A percentile compares a stretch with the other conserved stretches of the same genome.
These are phyloP conservation scores for Chenopodium album DNA, from an alignment of 148 eudicot genomes.

Conservation along the genomic window DNA sequence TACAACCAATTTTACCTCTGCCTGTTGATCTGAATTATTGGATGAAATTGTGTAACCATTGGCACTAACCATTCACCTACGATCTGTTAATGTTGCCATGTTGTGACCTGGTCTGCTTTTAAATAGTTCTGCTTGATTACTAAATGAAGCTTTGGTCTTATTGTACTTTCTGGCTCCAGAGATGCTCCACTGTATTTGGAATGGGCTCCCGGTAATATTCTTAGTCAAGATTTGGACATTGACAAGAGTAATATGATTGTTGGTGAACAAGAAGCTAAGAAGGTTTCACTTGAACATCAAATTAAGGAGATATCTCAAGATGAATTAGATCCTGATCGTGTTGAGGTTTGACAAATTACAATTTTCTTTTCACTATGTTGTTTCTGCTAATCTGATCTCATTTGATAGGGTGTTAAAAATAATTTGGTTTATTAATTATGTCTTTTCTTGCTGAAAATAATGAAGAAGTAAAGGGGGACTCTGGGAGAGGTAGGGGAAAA, in stretches of 20 bases:
- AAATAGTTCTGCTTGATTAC: background rate
- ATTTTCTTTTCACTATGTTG: background rate
- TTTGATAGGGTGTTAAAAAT: background rate
- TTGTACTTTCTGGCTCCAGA: conserved; percentile 36
- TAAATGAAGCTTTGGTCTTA: background rate
- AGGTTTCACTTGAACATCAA: conserved; percentile 54
- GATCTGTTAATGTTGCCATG: background rate
- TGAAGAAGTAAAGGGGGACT: too few relatives aligned
- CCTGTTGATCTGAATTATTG: background rate
- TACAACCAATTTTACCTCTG: background rate
- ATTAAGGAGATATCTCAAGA: conserved; percentile 48
- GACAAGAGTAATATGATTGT: conserved; percentile 29
- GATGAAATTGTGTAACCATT: background rate
- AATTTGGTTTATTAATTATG: background rate
- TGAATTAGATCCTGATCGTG: conserved; percentile 79
- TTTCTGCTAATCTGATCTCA: background rate
- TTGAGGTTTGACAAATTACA: conserved; percentile 62
- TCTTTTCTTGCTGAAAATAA: too few relatives aligned
- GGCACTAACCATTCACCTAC: background rate
- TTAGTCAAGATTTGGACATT: conserved; percentile 39
- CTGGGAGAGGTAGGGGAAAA: too few relatives aligned
- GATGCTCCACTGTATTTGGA: conserved; percentile 86
- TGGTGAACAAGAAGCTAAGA: conserved; percentile 57
- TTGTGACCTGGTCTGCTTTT: background rate
- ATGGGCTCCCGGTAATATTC: conserved; percentile 86